Conservation (phyloP, 2,329 filamentous ascomycete species). For the Dactylellina haptotyla region DNA sequence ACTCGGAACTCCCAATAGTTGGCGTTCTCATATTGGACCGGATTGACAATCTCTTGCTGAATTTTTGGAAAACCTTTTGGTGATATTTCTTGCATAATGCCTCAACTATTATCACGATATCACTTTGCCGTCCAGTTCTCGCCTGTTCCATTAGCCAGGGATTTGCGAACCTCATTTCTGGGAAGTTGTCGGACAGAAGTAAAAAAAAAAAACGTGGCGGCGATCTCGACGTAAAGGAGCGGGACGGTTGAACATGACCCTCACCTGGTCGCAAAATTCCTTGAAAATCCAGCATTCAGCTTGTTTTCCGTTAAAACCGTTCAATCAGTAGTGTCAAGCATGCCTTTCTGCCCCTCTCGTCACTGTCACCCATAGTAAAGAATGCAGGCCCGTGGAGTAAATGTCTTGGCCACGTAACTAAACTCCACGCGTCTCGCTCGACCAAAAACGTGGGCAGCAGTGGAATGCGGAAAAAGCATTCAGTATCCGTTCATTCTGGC, state of each 20-base stretch:
- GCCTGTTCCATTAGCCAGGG: constrained; percentile 34
- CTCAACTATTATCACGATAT: constrained; percentile 33
- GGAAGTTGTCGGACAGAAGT: constrained; percentile 28
- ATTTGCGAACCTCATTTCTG: constrained; percentile 46
- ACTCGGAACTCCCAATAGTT: constrained; percentile 45
- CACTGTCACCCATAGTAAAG: too few relatives aligned
- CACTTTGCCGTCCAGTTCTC: constrained; percentile 22
- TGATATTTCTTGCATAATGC: constrained; percentile 48
- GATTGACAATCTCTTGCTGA: neutral
- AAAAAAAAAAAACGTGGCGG: constrained; percentile 52
- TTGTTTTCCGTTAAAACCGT: too few relatives aligned
- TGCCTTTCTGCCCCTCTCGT: constrained; percentile 15
- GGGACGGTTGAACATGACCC: constrained; percentile 38
- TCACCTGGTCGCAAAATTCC: constrained; percentile 30
- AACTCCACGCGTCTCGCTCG: constrained; percentile 26
- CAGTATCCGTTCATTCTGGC: neutral
- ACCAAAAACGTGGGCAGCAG: constrained; percentile 43
- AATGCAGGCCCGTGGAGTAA: constrained; percentile 16
- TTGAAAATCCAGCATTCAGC: constrained; percentile 23
- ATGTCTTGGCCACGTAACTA: constrained; percentile 53
- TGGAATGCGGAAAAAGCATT: constrained; percentile 45
- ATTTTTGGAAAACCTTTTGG: neutral
- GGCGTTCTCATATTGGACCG: constrained; percentile 31
- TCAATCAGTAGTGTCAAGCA: too few relatives aligned
- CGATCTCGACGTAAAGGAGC: constrained; percentile 30